Percentiles rank a stretch among this genome's conserved stretches.
Evolutionary conservation across 176 grass and related monocot genomes (phyloP).

Genomic region (Alloteropsis semialata): DNA sequence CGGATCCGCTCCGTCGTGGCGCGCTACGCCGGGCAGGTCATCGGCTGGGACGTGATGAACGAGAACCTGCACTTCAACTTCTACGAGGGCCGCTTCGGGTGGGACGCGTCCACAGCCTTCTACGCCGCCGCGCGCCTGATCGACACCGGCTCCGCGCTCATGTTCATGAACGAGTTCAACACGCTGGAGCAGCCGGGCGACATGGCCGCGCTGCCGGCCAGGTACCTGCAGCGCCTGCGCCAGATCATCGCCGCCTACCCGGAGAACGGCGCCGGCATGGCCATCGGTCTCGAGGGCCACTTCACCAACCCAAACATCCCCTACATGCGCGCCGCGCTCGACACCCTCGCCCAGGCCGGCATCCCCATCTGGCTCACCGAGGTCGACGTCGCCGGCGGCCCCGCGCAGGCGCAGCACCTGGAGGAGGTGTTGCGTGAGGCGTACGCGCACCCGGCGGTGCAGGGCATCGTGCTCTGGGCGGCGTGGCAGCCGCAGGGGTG

Average conservation of each 20-base stretch:
- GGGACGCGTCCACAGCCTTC: slow-evolving; percentile 53
- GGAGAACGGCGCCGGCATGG: slow-evolving; percentile 43
- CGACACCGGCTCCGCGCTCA: slow-evolving; percentile 43
- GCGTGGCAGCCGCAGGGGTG: slow-evolving; percentile 63
- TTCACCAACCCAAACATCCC: slow-evolving; percentile 67
- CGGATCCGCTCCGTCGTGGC: slow-evolving; percentile 39
- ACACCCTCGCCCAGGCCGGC: slow-evolving; percentile 53
- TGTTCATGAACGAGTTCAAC: slow-evolving; percentile 94
- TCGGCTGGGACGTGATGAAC: slow-evolving; percentile 70
- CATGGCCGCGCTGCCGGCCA: slow-evolving; percentile 35
- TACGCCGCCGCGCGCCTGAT: slow-evolving; percentile 53
- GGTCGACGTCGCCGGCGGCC: slow-evolving; percentile 44
- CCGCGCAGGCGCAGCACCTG: slow-evolving; percentile 51
- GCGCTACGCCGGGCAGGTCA: slow-evolving; percentile 44
- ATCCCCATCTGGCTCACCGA: slow-evolving; percentile 92
- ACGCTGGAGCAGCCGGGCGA: slow-evolving; percentile 81
- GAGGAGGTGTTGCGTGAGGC: slow-evolving; percentile 81
- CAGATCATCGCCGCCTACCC: slow-evolving; percentile 35
- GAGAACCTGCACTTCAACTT: slow-evolving; percentile 47
- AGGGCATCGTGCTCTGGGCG: slow-evolving; percentile 84
- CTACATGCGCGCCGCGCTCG: slow-evolving; percentile 75
- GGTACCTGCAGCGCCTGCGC: slow-evolving; percentile 53
- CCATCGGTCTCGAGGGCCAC: slow-evolving; percentile 81
- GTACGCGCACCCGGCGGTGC: slow-evolving; percentile 85
- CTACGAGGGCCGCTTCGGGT: slow-evolving; percentile 40